These are phyloP conservation scores for Chamaecrista fasciculata DNA, from an alignment of 306 rosid species.

Conservation along the genomic window DNA sequence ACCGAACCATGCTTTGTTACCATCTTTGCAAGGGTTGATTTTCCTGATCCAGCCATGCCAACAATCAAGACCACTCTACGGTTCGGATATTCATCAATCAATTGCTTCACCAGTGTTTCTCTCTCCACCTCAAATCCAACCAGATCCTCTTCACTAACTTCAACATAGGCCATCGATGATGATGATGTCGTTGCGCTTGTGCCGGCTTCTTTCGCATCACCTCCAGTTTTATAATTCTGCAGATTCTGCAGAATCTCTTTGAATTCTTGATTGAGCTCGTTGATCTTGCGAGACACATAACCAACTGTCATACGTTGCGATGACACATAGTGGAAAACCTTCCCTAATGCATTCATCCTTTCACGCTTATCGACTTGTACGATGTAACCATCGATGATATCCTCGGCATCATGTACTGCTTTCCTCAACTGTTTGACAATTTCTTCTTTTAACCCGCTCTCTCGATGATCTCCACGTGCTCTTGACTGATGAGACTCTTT, in stretches of 20 bases:
- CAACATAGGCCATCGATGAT: background rate
- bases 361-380: too few relatives aligned
- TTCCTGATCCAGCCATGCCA: constrained; percentile 28
- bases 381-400: too few relatives aligned
- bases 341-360: too few relatives aligned
- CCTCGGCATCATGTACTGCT: too few relatives aligned
- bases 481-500: too few relatives aligned
- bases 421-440: too few relatives aligned
- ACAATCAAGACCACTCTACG: constrained; percentile 7
- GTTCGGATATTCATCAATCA: background rate
- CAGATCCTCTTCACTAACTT: constrained; percentile 1
- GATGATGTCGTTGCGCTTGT: background rate
- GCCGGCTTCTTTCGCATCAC: too few relatives aligned
- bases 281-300: background rate
- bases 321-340: too few relatives aligned
- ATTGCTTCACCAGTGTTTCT: background rate
- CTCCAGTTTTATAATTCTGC: background rate
- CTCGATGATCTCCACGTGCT: too few relatives aligned
- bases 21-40: constrained; percentile 24
- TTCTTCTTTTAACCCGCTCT: too few relatives aligned
- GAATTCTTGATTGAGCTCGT: background rate
- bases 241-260: too few relatives aligned
- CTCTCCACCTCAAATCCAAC: constrained; percentile 16
- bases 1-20: background rate
- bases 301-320: background rate